Evolutionary conservation across 225 moss, liverwort and hornwort genomes (phyloP).

Genomic region (Physcomitrellopsis africana): DNA sequence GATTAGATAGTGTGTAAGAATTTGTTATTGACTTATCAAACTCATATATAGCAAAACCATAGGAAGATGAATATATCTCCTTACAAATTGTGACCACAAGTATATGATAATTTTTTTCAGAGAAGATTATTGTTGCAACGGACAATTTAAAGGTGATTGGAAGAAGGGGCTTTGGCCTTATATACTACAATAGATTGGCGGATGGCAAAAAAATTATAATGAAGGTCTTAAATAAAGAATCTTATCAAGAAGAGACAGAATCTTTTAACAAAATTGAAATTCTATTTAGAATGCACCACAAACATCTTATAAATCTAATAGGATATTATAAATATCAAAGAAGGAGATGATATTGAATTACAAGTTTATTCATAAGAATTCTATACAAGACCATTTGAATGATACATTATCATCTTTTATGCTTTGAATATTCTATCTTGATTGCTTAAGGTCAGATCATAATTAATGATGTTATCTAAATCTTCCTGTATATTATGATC

Average conservation of each 20-base stretch:
- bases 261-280: slow-evolving; percentile 44
- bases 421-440: too few relatives aligned
- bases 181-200: slow-evolving; percentile 33
- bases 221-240: slow-evolving; percentile 35
- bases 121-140: slow-evolving; percentile 39
- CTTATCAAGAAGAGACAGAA: slow-evolving; percentile 39
- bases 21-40: too few relatives aligned
- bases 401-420: neutral
- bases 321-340: slow-evolving; percentile 1
- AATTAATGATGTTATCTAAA: neutral
- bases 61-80: too few relatives aligned
- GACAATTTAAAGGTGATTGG: slow-evolving; percentile 26
- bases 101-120: slow-evolving; percentile 26
- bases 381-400: slow-evolving; percentile 26
- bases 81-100: slow-evolving; percentile 6
- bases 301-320: slow-evolving; percentile 5
- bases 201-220: slow-evolving; percentile 49
- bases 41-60: too few relatives aligned
- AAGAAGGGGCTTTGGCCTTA: slow-evolving; percentile 26
- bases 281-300: slow-evolving; percentile 21
- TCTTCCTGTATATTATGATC: too few relatives aligned
- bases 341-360: slow-evolving; percentile 28
- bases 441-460: too few relatives aligned
- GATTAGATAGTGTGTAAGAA: too few relatives aligned
- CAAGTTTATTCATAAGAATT: slow-evolving; percentile 24